Evolutionary conservation across 192 early-diverging fungal species (phyloP), one percentile per base, ranked within the genome.

Genomic region (Funneliformis geosporum): DNA sequence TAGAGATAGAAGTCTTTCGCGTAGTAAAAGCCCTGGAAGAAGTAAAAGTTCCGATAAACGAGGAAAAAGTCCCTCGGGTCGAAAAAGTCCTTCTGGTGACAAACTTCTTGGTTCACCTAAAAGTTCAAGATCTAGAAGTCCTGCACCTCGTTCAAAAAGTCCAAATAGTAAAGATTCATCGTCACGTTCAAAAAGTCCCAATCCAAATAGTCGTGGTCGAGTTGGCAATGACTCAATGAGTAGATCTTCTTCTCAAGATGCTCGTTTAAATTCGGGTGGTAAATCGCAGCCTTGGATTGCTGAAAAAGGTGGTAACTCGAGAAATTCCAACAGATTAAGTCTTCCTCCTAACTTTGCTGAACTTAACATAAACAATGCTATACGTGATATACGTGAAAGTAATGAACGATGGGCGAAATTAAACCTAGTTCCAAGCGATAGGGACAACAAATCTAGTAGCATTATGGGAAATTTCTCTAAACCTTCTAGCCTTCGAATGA

Each of bases 391-490:
- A 25, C 61, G 62, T 21, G 76, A 78, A 50, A 78, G 59, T 50
- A 78, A 78, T 67, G 76, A 78, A 68, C 62, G 62, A 46, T 78
- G 62, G 76, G 76, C 76, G 3, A 78, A 28, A 78, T 27, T 67
- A n/a, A 78, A 78, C 18, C 65, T 78, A 12, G 40, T 59, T 28
- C 40, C 44, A 27, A 50, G 5, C 6, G 60, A 76, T 64, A 76
- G 40, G 25, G 40, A 64, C 7, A n/a, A 5, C 11, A 38, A 27
- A 43, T n/a, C 25, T 18, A 68, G 25, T 11, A 38, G 44, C 21
- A 40, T 16, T 44, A 78, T 78, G 76, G 76, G 76, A 33, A 78
- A 68, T 68, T 78, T 78, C 46, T 47, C 42, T 60, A 78, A 78
- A 67, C 21, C 46, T 16, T 0, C 60, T 23, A 60, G 8, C 25